Percentiles rank a stretch among this genome's conserved stretches.
phyloP scores from a whole-genome alignment of 1,284 basidiomycete species.

The Marasmius oreades region DNA sequence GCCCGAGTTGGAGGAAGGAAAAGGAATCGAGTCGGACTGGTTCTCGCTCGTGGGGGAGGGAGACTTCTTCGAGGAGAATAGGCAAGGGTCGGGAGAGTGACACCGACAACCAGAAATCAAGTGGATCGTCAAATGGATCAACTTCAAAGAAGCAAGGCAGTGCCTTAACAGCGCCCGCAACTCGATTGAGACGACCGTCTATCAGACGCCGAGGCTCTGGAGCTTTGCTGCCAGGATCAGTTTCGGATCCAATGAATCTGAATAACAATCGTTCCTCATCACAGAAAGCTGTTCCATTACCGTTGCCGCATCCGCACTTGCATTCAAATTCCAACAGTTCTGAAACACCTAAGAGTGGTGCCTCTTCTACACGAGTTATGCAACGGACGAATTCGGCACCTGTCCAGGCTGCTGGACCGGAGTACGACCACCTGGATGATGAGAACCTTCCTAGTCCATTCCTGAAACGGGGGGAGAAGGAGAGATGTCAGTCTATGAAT shows the following conservation, averaged over 20 bases:
- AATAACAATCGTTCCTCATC: slow-evolving; percentile 18
- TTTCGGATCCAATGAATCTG: slow-evolving; percentile 21
- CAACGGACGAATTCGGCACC: slow-evolving; percentile 11
- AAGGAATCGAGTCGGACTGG: slow-evolving; percentile 11
- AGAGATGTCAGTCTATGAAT: background rate
- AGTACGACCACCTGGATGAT: slow-evolving; percentile 71
- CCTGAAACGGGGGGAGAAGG: slow-evolving; percentile 47
- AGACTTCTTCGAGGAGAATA: slow-evolving; percentile 14
- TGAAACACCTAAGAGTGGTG: slow-evolving; percentile 11
- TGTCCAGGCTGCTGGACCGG: slow-evolving; percentile 28
- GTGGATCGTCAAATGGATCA: slow-evolving; percentile 9
- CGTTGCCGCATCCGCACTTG: slow-evolving; percentile 32
- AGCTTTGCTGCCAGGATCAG: slow-evolving; percentile 20
- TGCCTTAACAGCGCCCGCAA: slow-evolving; percentile 26
- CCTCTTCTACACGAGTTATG: slow-evolving; percentile 5
- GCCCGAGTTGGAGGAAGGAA: slow-evolving; percentile 36
- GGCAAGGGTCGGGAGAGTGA: slow-evolving; percentile 8
- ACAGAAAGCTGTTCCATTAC: slow-evolving; percentile 23
- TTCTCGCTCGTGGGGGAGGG: slow-evolving; percentile 16
- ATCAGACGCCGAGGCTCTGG: slow-evolving; percentile 26
- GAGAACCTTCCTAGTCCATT: slow-evolving; percentile 85
- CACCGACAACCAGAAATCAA: background rate
- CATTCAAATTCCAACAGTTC: slow-evolving; percentile 19
- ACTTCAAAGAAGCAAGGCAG: slow-evolving; percentile 13
- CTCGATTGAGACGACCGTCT: slow-evolving; percentile 40